Evolutionary conservation across 2,329 filamentous ascomycete genomes (phyloP).

Genomic region (Clonostachys sp.): DNA sequence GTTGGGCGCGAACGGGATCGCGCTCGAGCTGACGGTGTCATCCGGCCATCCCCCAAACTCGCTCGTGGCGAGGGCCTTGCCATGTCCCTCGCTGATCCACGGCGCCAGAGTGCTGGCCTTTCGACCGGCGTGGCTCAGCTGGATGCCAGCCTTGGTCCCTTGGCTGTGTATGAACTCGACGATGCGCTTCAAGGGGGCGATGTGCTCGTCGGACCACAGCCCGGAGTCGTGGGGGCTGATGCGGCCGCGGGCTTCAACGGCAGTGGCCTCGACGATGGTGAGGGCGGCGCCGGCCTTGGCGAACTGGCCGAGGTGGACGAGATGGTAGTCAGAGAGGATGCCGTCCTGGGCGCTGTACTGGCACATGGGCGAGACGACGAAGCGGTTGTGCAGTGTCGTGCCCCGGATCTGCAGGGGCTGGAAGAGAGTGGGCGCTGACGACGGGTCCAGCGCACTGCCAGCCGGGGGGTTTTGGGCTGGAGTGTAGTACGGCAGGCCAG

Average conservation of each 20-base stretch:
- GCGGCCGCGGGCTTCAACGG: constrained; percentile 70
- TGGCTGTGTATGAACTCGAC: constrained; percentile 79
- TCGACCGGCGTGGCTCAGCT: constrained; percentile 76
- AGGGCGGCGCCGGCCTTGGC: constrained; percentile 71
- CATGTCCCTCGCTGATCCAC: constrained; percentile 55
- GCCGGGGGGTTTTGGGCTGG: constrained; percentile 45
- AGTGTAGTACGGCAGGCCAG: constrained; percentile 46
- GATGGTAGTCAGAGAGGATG: constrained; percentile 75
- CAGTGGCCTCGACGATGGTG: constrained; percentile 73
- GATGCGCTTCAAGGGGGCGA: constrained; percentile 64
- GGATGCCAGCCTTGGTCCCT: constrained; percentile 70
- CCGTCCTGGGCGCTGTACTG: constrained; percentile 54
- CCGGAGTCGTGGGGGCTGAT: constrained; percentile 79
- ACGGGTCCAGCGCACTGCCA: constrained; percentile 36
- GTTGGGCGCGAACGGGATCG: constrained; percentile 54
- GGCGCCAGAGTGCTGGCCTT: constrained; percentile 59
- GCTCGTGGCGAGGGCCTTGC: constrained; percentile 45
- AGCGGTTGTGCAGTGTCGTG: constrained; percentile 18
- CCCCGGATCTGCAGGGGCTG: constrained; percentile 49
- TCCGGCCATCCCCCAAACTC: constrained; percentile 53
- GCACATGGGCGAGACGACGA: constrained; percentile 35
- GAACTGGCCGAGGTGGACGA: constrained; percentile 78
- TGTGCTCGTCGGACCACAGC: constrained; percentile 81
- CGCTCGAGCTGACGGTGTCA: constrained; percentile 45
- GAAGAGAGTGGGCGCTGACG: constrained; percentile 47